A percentile compares a stretch with the other conserved stretches of the same genome.
These are phyloP conservation scores for Corinectria fuckeliana DNA, from an alignment of 2,329 filamentous ascomycete species.

Conservation along the genomic window DNA sequence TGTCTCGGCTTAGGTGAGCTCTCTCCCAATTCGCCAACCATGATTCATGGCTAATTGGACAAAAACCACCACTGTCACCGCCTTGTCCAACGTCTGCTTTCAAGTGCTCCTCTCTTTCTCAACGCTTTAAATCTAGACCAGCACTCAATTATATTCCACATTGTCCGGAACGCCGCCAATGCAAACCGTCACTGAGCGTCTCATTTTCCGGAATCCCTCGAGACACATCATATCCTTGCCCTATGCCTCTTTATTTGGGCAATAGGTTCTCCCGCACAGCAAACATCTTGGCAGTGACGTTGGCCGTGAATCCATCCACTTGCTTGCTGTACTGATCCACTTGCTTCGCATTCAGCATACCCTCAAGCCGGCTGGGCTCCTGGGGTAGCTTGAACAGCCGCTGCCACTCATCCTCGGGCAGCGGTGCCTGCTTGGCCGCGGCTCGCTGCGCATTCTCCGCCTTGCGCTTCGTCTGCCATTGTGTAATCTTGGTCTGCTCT, in stretches of 20 bases:
- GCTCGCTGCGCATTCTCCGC: constrained; percentile 87
- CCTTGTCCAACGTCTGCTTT: constrained; percentile 34
- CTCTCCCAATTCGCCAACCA: constrained; percentile 11
- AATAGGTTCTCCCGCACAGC: constrained; percentile 78
- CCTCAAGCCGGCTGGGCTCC: constrained; percentile 91
- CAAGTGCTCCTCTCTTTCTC: constrained; percentile 41
- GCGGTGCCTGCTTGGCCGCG: constrained; percentile 83
- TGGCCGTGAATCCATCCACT: constrained; percentile 93
- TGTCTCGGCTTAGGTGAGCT: constrained; percentile 16
- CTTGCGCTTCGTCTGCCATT: constrained; percentile 97
- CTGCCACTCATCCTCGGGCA: constrained; percentile 98
- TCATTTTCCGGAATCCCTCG: constrained; percentile 37
- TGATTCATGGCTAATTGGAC: background rate
- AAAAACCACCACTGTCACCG: constrained; percentile 21
- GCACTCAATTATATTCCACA: constrained; percentile 47
- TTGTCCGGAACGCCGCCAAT: constrained; percentile 51
- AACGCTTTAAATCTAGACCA: constrained; percentile 45
- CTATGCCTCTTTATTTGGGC: constrained; percentile 53
- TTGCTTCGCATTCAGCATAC: constrained; percentile 92
- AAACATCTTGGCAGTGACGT: constrained; percentile 96
- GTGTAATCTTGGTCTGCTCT: constrained; percentile 94
- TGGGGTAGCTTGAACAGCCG: constrained; percentile 96
- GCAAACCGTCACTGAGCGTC: constrained; percentile 46
- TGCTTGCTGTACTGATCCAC: constrained; percentile 98
- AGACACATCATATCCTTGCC: constrained; percentile 34